These are phyloP conservation scores for Hysterium pulicare DNA, from an alignment of 2,329 filamentous ascomycete genomes.

Conservation along the genomic window DNA sequence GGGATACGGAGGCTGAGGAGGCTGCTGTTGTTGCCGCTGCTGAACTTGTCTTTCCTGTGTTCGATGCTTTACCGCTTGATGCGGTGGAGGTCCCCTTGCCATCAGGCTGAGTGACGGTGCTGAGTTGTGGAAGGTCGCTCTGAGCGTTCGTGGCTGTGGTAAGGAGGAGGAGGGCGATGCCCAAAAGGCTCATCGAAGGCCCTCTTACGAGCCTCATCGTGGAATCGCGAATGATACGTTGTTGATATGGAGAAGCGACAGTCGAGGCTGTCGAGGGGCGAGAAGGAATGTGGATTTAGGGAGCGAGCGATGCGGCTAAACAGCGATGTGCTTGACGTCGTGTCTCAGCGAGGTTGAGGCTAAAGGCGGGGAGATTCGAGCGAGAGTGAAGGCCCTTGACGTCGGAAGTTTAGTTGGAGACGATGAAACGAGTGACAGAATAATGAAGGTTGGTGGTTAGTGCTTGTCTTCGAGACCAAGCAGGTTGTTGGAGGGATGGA, in stretches of 20 bases:
- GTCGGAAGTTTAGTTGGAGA: slow-evolving; percentile 8
- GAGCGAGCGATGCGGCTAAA: slow-evolving; percentile 21
- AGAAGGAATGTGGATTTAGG: slow-evolving; percentile 4
- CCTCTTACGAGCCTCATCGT: slow-evolving; percentile 20
- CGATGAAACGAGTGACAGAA: slow-evolving; percentile 33
- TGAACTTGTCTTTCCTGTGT: slow-evolving; percentile 9
- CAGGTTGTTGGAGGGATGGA: slow-evolving; percentile 2
- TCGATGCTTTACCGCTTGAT: slow-evolving; percentile 11
- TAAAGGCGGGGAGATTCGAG: slow-evolving; percentile 1
- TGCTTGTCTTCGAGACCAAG: not conserved
- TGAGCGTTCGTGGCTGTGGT: slow-evolving; percentile 33
- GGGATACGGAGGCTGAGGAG: not conserved
- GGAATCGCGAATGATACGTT: slow-evolving; percentile 18
- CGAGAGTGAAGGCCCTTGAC: too few relatives aligned
- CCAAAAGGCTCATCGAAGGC: slow-evolving; percentile 26
- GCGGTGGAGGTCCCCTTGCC: slow-evolving; percentile 15
- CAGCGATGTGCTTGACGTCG: slow-evolving; percentile 10
- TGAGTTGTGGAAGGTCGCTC: slow-evolving; percentile 24
- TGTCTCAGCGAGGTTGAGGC: slow-evolving; percentile 17
- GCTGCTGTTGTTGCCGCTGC: slow-evolving; percentile 13
- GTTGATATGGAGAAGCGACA: slow-evolving; percentile 9
- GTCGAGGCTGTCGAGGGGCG: slow-evolving; percentile 3
- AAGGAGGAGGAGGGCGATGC: slow-evolving; percentile 24
- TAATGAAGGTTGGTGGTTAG: slow-evolving; percentile 15
- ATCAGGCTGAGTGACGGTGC: slow-evolving; percentile 21